Percentiles rank a stretch among this genome's conserved stretches.
These are phyloP conservation scores for Pulveroboletus sp. DNA, from an alignment of 768 basidiomycete genomes.

Conservation along the genomic window DNA sequence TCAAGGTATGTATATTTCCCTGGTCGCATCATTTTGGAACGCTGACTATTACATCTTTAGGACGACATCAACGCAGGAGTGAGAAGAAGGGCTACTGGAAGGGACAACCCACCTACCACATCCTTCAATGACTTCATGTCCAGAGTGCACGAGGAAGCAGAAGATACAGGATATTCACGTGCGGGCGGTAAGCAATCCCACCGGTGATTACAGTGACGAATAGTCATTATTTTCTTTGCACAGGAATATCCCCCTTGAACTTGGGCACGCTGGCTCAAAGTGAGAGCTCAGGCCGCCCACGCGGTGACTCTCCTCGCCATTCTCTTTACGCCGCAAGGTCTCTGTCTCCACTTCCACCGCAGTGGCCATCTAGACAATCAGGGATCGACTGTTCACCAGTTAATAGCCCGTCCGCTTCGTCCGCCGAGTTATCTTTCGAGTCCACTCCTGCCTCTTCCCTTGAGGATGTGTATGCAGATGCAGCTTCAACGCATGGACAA, in stretches of 20 bases:
- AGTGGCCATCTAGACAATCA: not conserved
- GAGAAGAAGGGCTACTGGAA: conserved; percentile 1
- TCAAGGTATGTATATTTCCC: conserved; percentile 1
- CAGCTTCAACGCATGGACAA: not conserved
- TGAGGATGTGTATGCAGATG: no score
- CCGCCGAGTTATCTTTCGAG: not conserved
- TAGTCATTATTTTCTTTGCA: not conserved
- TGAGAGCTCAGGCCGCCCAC: not conserved
- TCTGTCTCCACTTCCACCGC: not conserved
- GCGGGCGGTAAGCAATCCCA: not conserved
- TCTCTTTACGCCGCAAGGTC: not conserved
- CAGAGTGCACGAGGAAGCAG: no score
- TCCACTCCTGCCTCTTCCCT: not conserved
- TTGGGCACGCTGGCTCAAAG: not conserved
- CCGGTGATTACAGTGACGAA: not conserved
- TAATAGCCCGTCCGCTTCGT: not conserved
- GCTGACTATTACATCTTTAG: not conserved
- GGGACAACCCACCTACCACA: not conserved
- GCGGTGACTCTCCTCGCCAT: not conserved
- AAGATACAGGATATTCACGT: not conserved
- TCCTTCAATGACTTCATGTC: not conserved
- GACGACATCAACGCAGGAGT: conserved; percentile 2
- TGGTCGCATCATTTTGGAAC: not conserved
- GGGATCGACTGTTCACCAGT: not conserved
- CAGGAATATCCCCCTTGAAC: not conserved